phyloP scores from a whole-genome alignment of 176 grass and related monocot species.

The Oryza australiensis region DNA sequence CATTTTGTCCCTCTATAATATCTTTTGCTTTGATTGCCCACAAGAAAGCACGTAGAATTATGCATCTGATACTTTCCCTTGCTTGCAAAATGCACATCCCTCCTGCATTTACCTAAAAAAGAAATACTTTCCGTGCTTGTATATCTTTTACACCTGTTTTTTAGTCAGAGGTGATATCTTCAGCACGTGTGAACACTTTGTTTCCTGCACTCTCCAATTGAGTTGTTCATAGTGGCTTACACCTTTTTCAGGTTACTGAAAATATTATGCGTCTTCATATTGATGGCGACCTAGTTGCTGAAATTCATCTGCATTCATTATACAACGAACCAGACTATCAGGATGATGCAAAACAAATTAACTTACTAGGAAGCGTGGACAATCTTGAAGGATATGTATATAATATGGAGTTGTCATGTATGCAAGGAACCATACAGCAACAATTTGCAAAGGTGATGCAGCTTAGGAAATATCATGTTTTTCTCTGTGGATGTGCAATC shows the following conservation, averaged over 20 bases:
- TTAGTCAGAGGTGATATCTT: neutral
- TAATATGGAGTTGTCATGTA: slow-evolving; percentile 59
- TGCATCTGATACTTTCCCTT: neutral
- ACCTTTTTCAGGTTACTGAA: slow-evolving; percentile 56
- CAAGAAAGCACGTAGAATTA: slow-evolving; percentile 1
- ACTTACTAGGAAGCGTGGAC: slow-evolving; percentile 56
- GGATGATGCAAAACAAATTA: slow-evolving; percentile 48
- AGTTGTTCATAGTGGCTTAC: neutral
- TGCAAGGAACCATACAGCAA: slow-evolving; percentile 49
- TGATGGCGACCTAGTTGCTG: slow-evolving; percentile 58
- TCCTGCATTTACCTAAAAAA: too few relatives aligned
- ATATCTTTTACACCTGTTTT: neutral
- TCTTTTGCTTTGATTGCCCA: slow-evolving; percentile 1
- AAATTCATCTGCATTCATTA: slow-evolving; percentile 47
- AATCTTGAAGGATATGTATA: slow-evolving; percentile 77
- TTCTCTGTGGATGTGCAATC: neutral
- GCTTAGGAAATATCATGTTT: slow-evolving; percentile 14
- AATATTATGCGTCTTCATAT: slow-evolving; percentile 64
- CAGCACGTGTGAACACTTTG: neutral
- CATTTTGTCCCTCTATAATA: neutral
- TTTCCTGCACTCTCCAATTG: neutral
- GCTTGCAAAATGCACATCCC: too few relatives aligned
- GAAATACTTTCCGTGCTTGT: neutral
- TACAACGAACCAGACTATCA: slow-evolving; percentile 22
- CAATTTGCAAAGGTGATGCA: slow-evolving; percentile 65